These are phyloP conservation scores for Scenedesmus sp. DNA, from an alignment of 163 green algal genomes.

Conservation along the genomic window DNA sequence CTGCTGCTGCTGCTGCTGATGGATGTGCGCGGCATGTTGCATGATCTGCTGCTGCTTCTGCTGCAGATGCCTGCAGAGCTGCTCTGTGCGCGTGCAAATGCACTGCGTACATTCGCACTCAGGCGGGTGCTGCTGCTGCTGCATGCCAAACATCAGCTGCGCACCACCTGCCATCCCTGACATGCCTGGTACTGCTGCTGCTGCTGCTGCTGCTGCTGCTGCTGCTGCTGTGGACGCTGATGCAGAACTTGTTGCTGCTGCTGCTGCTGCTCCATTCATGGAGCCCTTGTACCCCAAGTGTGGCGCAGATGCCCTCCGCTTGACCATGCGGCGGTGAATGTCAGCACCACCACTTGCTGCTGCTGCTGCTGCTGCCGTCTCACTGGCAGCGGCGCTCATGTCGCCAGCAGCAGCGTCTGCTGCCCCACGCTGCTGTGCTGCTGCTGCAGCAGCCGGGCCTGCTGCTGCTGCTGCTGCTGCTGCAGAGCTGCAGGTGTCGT, in stretches of 20 bases:
- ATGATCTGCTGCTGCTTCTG: constrained; percentile 1
- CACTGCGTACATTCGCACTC: background rate
- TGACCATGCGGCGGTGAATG: background rate
- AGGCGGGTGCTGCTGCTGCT: background rate
- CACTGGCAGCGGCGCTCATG: background rate
- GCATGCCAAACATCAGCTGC: background rate
- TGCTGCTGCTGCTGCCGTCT: background rate
- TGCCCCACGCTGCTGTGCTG: background rate
- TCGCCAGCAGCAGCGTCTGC: background rate
- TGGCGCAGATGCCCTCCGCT: background rate
- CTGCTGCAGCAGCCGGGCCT: background rate
- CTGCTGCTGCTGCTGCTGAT: background rate
- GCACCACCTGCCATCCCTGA: too few relatives aligned
- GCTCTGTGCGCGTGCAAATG: background rate
- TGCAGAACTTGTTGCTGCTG: background rate
- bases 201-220: background rate
- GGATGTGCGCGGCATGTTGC: background rate
- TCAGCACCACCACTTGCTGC: background rate
- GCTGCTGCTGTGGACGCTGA: background rate
- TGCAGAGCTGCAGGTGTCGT: background rate
- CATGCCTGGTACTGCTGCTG: background rate
- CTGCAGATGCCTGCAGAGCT: background rate
- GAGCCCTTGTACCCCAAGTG: constrained; percentile 7
- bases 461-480: constrained; percentile 1
- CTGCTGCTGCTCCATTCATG: background rate